Evolutionary conservation across 2,329 filamentous ascomycete species (phyloP).

Genomic region (Fusarium sp.): DNA sequence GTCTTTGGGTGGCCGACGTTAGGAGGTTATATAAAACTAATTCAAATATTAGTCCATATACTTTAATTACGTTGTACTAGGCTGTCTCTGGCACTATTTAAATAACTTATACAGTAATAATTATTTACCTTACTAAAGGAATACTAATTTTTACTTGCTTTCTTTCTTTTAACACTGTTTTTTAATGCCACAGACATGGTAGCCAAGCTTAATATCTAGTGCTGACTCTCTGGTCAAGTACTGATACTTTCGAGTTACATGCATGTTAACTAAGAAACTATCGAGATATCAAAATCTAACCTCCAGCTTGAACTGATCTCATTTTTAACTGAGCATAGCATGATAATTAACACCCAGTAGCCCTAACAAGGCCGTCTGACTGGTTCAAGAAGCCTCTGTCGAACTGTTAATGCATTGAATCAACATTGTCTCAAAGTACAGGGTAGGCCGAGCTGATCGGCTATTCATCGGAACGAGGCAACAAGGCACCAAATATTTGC

Average conservation of each 20-base stretch:
- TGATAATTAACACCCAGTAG: not conserved
- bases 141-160: not conserved
- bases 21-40: not conserved
- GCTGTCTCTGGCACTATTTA: not conserved
- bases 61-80: not conserved
- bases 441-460: constrained; percentile 8
- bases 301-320: not conserved
- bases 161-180: not conserved
- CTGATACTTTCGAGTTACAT: not conserved
- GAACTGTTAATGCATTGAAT: not conserved
- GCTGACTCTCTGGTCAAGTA: accelerated
- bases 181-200: no score
- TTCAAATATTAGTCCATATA: not conserved
- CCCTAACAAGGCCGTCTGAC: not conserved
- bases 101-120: not conserved
- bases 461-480: constrained; percentile 35
- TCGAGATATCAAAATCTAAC: not conserved
- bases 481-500: constrained; percentile 34
- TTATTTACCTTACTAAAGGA: not conserved
- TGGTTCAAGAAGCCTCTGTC: not conserved
- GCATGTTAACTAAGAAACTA: not conserved
- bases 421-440: not conserved
- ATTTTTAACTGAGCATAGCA: accelerated
- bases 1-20: no score
- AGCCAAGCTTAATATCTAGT: not conserved